Conservation (phyloP, 768 basidiomycete species). For the Mrakia gelida region DNA sequence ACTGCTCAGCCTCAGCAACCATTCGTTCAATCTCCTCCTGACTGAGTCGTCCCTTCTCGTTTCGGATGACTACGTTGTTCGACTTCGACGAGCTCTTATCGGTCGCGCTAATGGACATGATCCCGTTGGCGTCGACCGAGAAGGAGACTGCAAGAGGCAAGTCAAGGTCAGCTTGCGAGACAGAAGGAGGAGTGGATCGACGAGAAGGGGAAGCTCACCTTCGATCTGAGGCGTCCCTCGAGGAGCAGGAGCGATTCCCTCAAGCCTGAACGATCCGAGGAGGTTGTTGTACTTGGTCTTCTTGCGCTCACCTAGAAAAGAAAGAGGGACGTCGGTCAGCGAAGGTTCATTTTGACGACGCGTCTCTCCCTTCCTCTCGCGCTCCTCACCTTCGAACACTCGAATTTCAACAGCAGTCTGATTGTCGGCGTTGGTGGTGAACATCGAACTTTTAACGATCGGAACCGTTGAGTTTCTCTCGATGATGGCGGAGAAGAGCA, state of each 20-base stretch:
- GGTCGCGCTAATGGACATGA: too few species aligned
- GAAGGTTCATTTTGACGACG: too few species aligned
- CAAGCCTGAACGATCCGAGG: constrained; percentile 62
- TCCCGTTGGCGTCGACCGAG: constrained; percentile 93
- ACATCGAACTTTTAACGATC: constrained; percentile 36
- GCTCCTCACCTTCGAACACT: constrained; percentile 78
- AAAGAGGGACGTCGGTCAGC: too few species aligned
- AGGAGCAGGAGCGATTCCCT: constrained; percentile 68
- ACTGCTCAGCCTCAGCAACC: constrained; percentile 68
- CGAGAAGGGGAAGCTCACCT: constrained; percentile 18
- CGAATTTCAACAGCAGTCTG: constrained; percentile 45
- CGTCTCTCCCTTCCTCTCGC: too few species aligned
- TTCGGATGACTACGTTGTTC: constrained; percentile 72
- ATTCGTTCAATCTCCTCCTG: constrained; percentile 99
- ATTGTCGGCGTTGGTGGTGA: constrained; percentile 47
- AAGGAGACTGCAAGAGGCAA: constrained; percentile 82
- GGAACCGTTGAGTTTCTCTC: constrained; percentile 15
- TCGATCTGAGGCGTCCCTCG: constrained; percentile 97
- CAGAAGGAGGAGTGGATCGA: too few species aligned
- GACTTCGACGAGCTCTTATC: too few species aligned
- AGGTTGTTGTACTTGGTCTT: constrained; percentile 98
- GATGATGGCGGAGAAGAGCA: constrained; percentile 52
- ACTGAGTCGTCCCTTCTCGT: constrained; percentile 93
- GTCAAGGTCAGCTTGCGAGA: too few species aligned
- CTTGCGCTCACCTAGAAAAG: too few species aligned